phyloP scores from a whole-genome alignment of 108 stramenopile species.

The Discostella pseudostelligera region DNA sequence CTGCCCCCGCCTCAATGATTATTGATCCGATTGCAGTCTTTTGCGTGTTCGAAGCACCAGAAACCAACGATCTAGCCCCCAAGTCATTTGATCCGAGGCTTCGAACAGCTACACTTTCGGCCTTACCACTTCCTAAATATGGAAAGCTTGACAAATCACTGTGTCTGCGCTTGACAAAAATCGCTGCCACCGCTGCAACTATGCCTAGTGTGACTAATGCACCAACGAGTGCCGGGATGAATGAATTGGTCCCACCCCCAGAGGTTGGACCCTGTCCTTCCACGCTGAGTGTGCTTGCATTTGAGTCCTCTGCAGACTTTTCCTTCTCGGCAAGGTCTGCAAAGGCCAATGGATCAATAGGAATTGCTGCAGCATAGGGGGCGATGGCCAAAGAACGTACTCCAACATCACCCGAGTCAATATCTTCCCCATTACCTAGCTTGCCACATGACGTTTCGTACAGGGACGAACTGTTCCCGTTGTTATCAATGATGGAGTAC shows the following conservation, averaged over 20 bases:
- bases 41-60: background rate
- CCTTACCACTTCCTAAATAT: background rate
- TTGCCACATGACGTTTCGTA: conserved; percentile 37
- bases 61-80: conserved; percentile 4
- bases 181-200: background rate
- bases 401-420: conserved; percentile 27
- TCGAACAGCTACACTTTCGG: conserved; percentile 1
- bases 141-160: background rate
- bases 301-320: background rate
- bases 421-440: conserved; percentile 24
- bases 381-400: conserved; percentile 15
- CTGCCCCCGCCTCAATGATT: conserved; percentile 13
- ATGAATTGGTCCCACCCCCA: background rate
- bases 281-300: background rate
- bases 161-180: conserved; percentile 1
- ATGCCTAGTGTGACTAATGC: background rate
- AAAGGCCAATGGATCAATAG: no score
- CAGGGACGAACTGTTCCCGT: conserved; percentile 12
- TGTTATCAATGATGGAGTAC: conserved; percentile 27
- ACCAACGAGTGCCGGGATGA: conserved; percentile 11
- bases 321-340: background rate
- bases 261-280: conserved; percentile 5
- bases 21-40: conserved; percentile 9
- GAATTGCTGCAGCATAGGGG: conserved; percentile 5
- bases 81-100: conserved; percentile 9